Base-by-base conservation (phyloP, 352 stramenopile genomes). In the Globisporangium mamillatum region DNA sequence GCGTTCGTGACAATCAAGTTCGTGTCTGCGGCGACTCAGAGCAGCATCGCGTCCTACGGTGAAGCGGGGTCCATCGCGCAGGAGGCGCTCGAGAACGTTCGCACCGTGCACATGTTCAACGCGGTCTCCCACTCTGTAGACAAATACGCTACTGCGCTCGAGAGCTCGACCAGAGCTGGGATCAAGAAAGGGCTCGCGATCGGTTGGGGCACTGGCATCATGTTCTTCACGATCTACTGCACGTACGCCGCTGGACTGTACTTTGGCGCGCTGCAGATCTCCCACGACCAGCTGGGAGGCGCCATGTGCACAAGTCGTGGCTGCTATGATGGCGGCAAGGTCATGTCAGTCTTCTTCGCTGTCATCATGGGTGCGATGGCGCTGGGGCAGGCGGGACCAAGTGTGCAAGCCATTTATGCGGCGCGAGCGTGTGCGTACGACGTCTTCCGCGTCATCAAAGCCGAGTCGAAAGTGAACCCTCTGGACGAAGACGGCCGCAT, bases 41-140 rank as follows among this genome's bases (percentile, higher is more conserved):
- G 58, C 29, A 74, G 75, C 27, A 78, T 90, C 24, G 74, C 89
- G 34, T 84, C 82, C 53, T 92, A 92, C 53, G 76, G 70, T 14
- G 71, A 89, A 62, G 86, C 83, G 27, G 87, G 88, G 36, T 77
- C 83, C 0, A 68, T 94, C 20, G 84, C 84, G 0, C 82, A 95
- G 60, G 88, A 94, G 44, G 72, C 77, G 6, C 70, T 93, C 36
- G 78, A 78, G 52, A 94, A 91, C 54, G 75, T 92, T 4, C 82
- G 83, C 22, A 94, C 86, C 2, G 86, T 95, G 53, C 80, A 92
- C 78, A 86, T 89, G 75, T 89, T 93, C 75, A 92, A 91, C 64
- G 77, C 82, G 8, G 80, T 90, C 52, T 63, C 75, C 6, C 75
- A 88, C 29, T 88, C 91, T 32, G 69, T 82, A 16, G 24, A 46